Evolutionary conservation across 768 basidiomycete genomes (phyloP).

Genomic region (Lentinula raphanica): DNA sequence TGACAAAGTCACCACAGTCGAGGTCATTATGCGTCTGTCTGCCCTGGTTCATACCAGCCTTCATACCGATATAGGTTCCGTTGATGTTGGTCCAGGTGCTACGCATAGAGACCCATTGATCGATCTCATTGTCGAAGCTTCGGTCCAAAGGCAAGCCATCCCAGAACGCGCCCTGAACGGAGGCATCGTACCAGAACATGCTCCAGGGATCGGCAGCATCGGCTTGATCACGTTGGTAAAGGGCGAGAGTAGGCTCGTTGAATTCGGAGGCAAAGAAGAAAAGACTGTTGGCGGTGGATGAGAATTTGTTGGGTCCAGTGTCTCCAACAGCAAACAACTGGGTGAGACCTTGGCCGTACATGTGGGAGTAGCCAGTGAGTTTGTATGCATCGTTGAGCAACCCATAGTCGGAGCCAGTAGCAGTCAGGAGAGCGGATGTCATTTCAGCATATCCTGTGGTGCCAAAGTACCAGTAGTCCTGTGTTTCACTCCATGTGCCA

Average conservation of each 20-base stretch:
- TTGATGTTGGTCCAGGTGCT: constrained; percentile 87
- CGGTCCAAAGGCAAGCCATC: constrained; percentile 75
- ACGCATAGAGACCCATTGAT: constrained; percentile 90
- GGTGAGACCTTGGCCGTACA: constrained; percentile 81
- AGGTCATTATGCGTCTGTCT: constrained; percentile 96
- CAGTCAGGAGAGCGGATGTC: constrained; percentile 72
- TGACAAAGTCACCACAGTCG: constrained; percentile 91
- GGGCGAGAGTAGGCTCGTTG: constrained; percentile 65
- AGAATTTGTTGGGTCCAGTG: constrained; percentile 92
- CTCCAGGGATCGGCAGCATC: constrained; percentile 82
- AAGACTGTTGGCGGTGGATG: constrained; percentile 87
- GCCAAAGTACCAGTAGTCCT: constrained; percentile 96
- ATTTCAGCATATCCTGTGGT: constrained; percentile 89
- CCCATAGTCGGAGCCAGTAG: constrained; percentile 79
- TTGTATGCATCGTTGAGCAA: constrained; percentile 59
- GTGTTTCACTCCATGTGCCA: constrained; percentile 90
- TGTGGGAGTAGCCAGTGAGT: constrained; percentile 81
- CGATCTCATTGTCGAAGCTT: constrained; percentile 65
- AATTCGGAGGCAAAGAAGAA: constrained; percentile 70
- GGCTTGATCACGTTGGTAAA: constrained; percentile 87
- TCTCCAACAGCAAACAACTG: constrained; percentile 82
- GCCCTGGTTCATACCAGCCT: constrained; percentile 72
- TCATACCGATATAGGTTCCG: constrained; percentile 83
- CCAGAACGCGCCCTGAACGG: constrained; percentile 87
- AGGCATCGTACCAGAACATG: constrained; percentile 92